Base-by-base conservation (phyloP, 805 yeast species). In the Clavispora fructus region DNA sequence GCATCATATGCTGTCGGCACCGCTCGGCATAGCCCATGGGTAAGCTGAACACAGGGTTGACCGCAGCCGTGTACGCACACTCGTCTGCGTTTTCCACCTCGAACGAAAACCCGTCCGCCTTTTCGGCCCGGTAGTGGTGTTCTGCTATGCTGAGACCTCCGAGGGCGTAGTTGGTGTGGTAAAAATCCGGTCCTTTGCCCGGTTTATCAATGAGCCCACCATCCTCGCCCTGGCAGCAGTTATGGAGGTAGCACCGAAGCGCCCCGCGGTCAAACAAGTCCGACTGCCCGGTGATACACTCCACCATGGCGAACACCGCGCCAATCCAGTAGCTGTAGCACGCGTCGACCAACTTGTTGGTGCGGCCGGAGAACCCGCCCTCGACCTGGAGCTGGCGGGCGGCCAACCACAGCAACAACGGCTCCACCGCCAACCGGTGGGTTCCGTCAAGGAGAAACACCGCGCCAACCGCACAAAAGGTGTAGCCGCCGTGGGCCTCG, bases 261-360 rank as follows among this genome's bases (percentile, higher is more conserved):
- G 78, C 81, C 9, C 74, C 69, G 49, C 90, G 75, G 48, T 82
- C 73, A 49, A 84, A 68, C 59, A 47, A 75, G 30, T 46, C 38
- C 0, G 30, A 48, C 23, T 16, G 50, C 45, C 46, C 51, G 1
- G 54, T 32, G 0, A 83, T 67, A 0, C 77, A 68, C 48, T 87
- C 94, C 4, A 89, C 48, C 31, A 88, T 63, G 0, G 87, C 80
- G 51, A 76, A 71, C 33, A 83, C 62, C 0, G 89, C 95, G 1
- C 98, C 98, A 1, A 90, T 85, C 99, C 99, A 94, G 63, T 85
- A 92, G 59, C 92, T 81, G 62, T 94, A 94, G 64, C 99, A 94
- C 0, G 96, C 97, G 62, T 94, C 99, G 1, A 94, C 98, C 29
- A 94, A 73, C 61, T 94, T 94, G 62, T 92, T 92, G 0, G 95